Conservation (phyloP, 1,284 basidiomycete genomes). For the Golubevia pallescens region DNA sequence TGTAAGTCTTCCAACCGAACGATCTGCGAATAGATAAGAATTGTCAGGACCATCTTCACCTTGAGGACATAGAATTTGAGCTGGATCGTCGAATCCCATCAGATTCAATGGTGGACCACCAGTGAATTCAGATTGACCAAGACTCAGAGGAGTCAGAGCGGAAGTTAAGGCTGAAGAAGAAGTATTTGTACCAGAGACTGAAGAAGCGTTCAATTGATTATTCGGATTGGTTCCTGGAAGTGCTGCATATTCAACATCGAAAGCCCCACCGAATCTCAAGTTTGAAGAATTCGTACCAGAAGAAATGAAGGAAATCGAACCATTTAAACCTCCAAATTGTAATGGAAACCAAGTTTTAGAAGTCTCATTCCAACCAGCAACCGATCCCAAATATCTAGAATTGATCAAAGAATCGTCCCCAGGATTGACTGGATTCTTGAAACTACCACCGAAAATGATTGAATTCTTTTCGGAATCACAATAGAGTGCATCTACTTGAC, state of each 20-base stretch:
- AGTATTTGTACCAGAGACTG: conserved; percentile 40
- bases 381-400: conserved; percentile 33
- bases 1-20: conserved; percentile 36
- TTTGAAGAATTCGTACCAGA: conserved; percentile 32
- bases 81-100: conserved; percentile 35
- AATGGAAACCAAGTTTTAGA: conserved; percentile 27
- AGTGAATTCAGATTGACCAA: conserved; percentile 41
- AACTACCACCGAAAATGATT: conserved; percentile 43
- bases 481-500: conserved; percentile 31
- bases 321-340: conserved; percentile 47
- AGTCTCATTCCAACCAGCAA: conserved; percentile 36
- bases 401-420: conserved; percentile 3
- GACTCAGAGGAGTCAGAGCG: conserved; percentile 35
- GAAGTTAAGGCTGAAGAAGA: conserved; percentile 40
- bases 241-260: conserved; percentile 30
- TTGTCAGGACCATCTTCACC: conserved; percentile 46
- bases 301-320: conserved; percentile 36
- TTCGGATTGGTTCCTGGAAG: conserved; percentile 15
- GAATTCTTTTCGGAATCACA: conserved; percentile 33
- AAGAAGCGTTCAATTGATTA: background rate
- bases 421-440: conserved; percentile 18
- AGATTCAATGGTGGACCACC: conserved; percentile 34
- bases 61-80: conserved; percentile 52
- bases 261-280: conserved; percentile 39
- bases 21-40: conserved; percentile 44